phyloP scores from a whole-genome alignment of 306 rosid genomes.

The Trifolium pratense region DNA sequence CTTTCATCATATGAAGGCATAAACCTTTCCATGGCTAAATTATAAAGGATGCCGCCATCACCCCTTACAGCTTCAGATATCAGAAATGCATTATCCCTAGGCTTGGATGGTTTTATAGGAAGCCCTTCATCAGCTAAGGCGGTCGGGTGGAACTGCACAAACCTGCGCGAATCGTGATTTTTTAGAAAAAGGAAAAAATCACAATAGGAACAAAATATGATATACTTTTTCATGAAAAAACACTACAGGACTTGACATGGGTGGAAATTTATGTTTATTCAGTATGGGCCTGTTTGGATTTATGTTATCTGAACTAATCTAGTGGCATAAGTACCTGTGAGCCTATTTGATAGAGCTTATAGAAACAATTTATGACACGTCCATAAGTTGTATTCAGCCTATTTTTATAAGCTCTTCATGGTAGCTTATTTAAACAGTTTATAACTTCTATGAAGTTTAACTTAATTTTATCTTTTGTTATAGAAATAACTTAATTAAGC shows the following conservation, averaged over 20 bases:
- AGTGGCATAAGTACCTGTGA: too few species aligned
- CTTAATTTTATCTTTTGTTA: too few species aligned
- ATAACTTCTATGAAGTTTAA: too few species aligned
- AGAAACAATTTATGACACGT: too few species aligned
- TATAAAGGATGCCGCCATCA: slow-evolving; percentile 88
- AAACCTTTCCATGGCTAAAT: slow-evolving; percentile 84
- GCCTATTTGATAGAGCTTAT: too few species aligned
- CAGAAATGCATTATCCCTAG: slow-evolving; percentile 82
- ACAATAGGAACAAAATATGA: slow-evolving; percentile 15
- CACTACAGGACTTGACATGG: background rate
- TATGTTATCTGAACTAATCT: too few species aligned
- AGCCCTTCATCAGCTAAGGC: slow-evolving; percentile 96
- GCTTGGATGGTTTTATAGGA: slow-evolving; percentile 60
- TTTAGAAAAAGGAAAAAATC: background rate
- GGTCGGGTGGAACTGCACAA: slow-evolving; percentile 96
- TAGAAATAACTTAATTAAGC: too few species aligned
- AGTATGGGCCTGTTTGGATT: too few species aligned
- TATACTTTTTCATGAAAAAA: slow-evolving; percentile 14
- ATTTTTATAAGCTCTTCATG: too few species aligned
- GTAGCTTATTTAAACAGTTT: too few species aligned
- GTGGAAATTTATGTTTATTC: too few species aligned
- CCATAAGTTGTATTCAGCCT: too few species aligned
- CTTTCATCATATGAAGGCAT: slow-evolving; percentile 91
- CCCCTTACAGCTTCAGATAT: slow-evolving; percentile 93
- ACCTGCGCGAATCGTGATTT: slow-evolving; percentile 51